These are phyloP conservation scores for Sphagnum tenellum DNA, from an alignment of 225 moss, liverwort and hornwort species.

Conservation along the genomic window DNA sequence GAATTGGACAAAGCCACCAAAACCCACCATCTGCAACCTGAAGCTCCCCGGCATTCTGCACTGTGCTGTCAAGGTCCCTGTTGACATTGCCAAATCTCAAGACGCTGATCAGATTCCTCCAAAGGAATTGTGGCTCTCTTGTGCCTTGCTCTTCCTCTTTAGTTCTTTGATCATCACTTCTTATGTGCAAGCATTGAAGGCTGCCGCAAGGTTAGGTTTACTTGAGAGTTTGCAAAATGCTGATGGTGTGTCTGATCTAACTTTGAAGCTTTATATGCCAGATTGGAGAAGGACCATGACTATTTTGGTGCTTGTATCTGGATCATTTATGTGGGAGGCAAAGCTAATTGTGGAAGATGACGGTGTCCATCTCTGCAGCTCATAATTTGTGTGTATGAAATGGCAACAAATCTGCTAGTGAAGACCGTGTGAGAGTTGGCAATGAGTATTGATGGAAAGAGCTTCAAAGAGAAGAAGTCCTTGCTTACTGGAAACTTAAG, in stretches of 20 bases:
- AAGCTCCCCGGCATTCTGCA: conserved; percentile 96
- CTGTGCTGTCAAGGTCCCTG: conserved; percentile 91
- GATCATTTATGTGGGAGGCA: conserved; percentile 87
- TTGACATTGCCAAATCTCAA: conserved; percentile 97
- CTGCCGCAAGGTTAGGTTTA: no score
- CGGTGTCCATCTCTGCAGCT: conserved; percentile 83
- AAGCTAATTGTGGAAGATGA: conserved; percentile 94
- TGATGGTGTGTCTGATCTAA: no score
- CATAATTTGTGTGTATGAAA: conserved; percentile 73
- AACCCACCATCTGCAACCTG: conserved; percentile 92
- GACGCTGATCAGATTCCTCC: conserved; percentile 67
- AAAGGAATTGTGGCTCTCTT: not conserved
- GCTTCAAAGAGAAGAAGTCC: conserved; percentile 76
- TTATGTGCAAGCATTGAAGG: no score
- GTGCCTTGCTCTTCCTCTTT: not conserved
- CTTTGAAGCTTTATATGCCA: conserved; percentile 6
- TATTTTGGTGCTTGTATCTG: conserved; percentile 86
- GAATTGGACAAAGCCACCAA: conserved; percentile 93
- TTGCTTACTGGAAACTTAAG: conserved; percentile 84
- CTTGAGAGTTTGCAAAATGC: no score
- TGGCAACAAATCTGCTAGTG: conserved; percentile 68
- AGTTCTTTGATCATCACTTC: no score
- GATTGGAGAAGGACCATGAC: conserved; percentile 96
- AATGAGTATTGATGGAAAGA: conserved; percentile 92
- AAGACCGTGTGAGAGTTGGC: conserved; percentile 77